phyloP scores from a whole-genome alignment of 2,329 filamentous ascomycete genomes.

The Akanthomyces uredinophilus region DNA sequence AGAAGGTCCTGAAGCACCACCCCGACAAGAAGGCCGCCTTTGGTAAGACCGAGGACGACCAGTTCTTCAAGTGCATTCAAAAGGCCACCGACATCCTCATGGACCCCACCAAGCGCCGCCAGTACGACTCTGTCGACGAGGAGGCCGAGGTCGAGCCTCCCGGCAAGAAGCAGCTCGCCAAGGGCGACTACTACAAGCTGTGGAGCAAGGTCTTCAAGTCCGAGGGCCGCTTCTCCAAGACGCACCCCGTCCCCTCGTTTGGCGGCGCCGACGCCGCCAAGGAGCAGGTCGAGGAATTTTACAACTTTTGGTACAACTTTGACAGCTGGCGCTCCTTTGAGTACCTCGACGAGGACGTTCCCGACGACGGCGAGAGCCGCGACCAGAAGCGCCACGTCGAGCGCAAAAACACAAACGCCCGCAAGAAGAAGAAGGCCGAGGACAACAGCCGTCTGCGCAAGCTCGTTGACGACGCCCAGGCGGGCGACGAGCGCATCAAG shows the following conservation, averaged over 20 bases:
- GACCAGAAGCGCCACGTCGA: conserved; percentile 98
- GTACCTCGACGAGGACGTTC: conserved; percentile 97
- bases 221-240: conserved; percentile 88
- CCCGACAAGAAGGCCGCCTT: conserved; percentile 97
- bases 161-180: conserved; percentile 80
- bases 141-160: conserved; percentile 88
- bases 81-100: conserved; percentile 92
- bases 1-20: conserved; percentile 99
- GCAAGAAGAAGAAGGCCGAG: conserved; percentile 99
- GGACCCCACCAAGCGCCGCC: conserved; percentile 85
- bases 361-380: conserved; percentile 97
- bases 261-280: conserved; percentile 79
- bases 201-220: conserved; percentile 88
- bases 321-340: conserved; percentile 97
- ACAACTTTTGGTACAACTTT: conserved; percentile 99
- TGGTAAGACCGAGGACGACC: conserved; percentile 84
- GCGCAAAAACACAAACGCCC: conserved; percentile 94
- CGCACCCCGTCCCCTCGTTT: conserved; percentile 79
- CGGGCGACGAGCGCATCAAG: conserved; percentile 92
- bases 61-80: conserved; percentile 99
- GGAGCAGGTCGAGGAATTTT: conserved; percentile 90
- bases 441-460: conserved; percentile 87
- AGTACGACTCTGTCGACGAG: conserved; percentile 96
- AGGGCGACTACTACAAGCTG: conserved; percentile 90
- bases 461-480: conserved; percentile 80